Evolutionary conservation across 345 rosid species (phyloP), one percentile per base, ranked within the genome.

Genomic region (Eucalyptus polybractea): DNA sequence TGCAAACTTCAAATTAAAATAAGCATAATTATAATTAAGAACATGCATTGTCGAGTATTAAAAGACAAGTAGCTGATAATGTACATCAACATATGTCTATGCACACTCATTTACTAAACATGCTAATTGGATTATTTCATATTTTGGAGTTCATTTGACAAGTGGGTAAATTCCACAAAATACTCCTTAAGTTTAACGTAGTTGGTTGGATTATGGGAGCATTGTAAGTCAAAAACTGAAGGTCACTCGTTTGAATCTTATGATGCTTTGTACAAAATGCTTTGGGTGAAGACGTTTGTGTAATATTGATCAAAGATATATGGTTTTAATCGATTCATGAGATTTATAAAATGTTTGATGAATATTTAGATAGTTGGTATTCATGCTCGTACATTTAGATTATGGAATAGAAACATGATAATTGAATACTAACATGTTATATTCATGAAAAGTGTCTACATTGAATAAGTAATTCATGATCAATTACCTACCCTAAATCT

Each of bases 251-350:
- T 76, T 40, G 27, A 76, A 40, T 76, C 5, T 13, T 4, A 53
- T 22, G 1, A 53, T 7, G 10, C 56, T 72, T 40, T 72, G 6
- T 37, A 37, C 13, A 33, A 72, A 72, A 2, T 10, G 44, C 25
- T 33, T 19, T 16, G 2, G 2, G 7, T 33, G 7, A 17, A 6
- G 25, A 4, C 0, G 2, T 2, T 37, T 37, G 13, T 17, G 44
- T 6, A 33, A 19, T 33, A 72, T 3, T 2, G 1, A 1, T 37
- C 8, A 72, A 72, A 37, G 5, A 37, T 37, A 5, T 40, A 0
- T 21, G 0, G 0, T 3, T 7, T 37, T 76, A 76, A 21, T 76
- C 3, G 15, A 13, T 40, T 76, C 15, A 40, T 37, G 29, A 24
- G 4, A 4, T 22, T 40, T 10, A 2, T 10, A 6, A 0, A 7